Conservation (phyloP, 495 filamentous ascomycete species). For the Aspergillus saccharolyticus region DNA sequence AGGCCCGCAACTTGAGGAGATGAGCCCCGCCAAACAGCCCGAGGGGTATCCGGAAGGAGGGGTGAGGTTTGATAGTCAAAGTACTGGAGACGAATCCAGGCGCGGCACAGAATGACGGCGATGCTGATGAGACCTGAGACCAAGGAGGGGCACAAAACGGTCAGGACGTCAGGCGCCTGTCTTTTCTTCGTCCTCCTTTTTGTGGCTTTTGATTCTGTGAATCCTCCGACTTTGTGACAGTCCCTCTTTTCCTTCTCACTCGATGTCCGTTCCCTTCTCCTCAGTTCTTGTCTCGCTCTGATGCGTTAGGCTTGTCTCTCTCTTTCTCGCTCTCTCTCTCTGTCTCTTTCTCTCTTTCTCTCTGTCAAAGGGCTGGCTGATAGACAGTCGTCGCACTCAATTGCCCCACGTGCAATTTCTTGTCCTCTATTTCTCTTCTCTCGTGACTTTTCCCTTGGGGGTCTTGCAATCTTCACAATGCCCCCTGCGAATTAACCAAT, state of each 20-base stretch:
- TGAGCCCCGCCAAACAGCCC: constrained; percentile 5
- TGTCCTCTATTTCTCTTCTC: neutral
- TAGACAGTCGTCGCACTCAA: neutral
- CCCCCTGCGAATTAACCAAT: constrained; percentile 7
- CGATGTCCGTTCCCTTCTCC: no score
- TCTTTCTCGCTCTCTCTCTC: no score
- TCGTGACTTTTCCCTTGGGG: neutral
- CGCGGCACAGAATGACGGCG: neutral
- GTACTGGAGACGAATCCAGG: constrained; percentile 3
- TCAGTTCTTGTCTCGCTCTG: no score
- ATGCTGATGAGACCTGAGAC: neutral
- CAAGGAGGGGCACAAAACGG: constrained; percentile 2
- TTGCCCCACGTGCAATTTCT: neutral
- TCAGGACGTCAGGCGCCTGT: neutral
- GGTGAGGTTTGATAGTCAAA: neutral
- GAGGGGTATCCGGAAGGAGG: constrained; percentile 7
- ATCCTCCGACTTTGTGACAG: neutral
- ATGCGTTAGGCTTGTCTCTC: no score
- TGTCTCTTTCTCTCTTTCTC: neutral
- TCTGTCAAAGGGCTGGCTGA: neutral
- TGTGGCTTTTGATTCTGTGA: constrained; percentile 1
- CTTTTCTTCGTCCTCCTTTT: constrained; percentile 4
- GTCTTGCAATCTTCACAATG: neutral
- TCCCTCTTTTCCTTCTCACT: neutral
- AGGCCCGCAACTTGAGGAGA: neutral